Base-by-base conservation (phyloP, 371 early-diverging fungal genomes). In the Saksenaea oblongispora region DNA sequence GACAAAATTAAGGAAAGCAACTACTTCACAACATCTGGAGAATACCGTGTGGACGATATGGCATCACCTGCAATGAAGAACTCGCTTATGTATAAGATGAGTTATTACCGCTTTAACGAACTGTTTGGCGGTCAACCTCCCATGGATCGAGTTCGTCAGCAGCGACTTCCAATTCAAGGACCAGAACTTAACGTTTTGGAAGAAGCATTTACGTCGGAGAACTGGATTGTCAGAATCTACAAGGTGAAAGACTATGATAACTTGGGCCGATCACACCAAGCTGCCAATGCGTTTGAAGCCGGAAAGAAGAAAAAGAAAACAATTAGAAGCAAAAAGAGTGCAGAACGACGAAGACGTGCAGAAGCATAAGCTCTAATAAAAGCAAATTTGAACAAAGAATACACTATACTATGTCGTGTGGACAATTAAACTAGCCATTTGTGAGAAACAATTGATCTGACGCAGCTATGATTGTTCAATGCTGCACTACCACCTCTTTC, bases 211-310 rank as follows among this genome's bases (percentile, higher is more conserved):
- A 93, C 95, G 15, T 85, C 93, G 0, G 91, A 93, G 71, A 91
- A 95, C 80, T 93, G 95, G 92, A 92, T 97, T 74, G 98, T 96
- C n/a, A 86, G 99, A 37, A 94, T 99, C 60, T 99, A 95, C 82
- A 90, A 94, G 70, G 97, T 98, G 71, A 97, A 97, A 76, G 87
- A 91, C 34, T 84, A 91, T 47, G 99, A 99, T 74, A 90, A 87
- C 71, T 75, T 98, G 15, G 99, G 98, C 3, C 80, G 97, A 63
- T 72, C 87, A 15, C 78, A 94, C 61, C 78, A 84, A 57, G 87
- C 89, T 9, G 94, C 94, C 13, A 77, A 87, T 5, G 78, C 74
- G 1, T 88, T 89, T 62, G 85, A 85, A 54, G 60, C 70, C 54
- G 89, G 89, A 34, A 84, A 80, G 56, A 81, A 81, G 67, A 79